A percentile compares a stretch with the other conserved stretches of the same genome.
Evolutionary conservation across 2,329 filamentous ascomycete genomes (phyloP).

Genomic region (Colletotrichum sidae): DNA sequence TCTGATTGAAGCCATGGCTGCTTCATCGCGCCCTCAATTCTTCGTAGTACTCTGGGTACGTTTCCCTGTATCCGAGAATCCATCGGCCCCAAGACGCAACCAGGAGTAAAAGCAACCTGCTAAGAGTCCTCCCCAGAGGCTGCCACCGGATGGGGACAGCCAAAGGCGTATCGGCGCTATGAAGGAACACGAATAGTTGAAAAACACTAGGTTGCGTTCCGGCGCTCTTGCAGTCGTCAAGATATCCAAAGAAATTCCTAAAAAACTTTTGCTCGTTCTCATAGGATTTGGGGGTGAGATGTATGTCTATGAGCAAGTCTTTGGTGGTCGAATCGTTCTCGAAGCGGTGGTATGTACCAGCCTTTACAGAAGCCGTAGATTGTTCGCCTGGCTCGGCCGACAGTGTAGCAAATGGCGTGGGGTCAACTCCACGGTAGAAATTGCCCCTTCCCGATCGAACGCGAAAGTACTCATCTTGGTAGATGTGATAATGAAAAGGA

Average conservation of each 20-base stretch:
- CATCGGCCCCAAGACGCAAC: constrained; percentile 32
- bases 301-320: constrained; percentile 40
- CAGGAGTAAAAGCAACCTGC: constrained; percentile 25
- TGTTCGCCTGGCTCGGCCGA: constrained; percentile 28
- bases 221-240: constrained; percentile 40
- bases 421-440: constrained; percentile 36
- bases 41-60: constrained; percentile 38
- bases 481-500: constrained; percentile 42
- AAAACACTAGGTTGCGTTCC: constrained; percentile 40
- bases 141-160: constrained; percentile 38
- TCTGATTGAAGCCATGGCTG: too few relatives aligned
- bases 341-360: constrained; percentile 39
- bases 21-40: background rate
- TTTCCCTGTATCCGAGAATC: constrained; percentile 33
- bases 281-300: constrained; percentile 39
- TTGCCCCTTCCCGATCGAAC: constrained; percentile 36
- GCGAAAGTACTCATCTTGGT: constrained; percentile 40
- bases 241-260: constrained; percentile 43
- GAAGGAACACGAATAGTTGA: constrained; percentile 41
- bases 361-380: constrained; percentile 33
- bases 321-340: constrained; percentile 40
- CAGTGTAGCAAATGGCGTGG: constrained; percentile 33
- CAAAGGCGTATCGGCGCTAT: constrained; percentile 40
- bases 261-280: constrained; percentile 42
- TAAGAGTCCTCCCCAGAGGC: constrained; percentile 29